Conservation (phyloP, 2,329 filamentous ascomycete species). For the Blumeriella jaapii region DNA sequence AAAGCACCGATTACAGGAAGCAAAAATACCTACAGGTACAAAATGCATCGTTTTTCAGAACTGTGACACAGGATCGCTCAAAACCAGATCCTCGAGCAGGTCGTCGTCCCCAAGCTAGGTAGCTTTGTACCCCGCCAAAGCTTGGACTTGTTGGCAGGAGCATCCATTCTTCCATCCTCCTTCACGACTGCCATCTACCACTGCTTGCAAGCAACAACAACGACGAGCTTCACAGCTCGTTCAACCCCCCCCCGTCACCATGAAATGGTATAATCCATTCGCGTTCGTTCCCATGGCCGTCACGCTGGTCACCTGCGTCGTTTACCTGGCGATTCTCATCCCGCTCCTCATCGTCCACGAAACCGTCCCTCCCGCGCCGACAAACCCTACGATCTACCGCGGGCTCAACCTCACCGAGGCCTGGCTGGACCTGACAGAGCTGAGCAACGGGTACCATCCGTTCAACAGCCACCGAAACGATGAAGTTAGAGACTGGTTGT, state of each 20-base stretch:
- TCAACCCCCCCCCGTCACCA: constrained; percentile 9
- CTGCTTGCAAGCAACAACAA: too few species aligned
- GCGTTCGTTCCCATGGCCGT: constrained; percentile 75
- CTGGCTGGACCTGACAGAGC: constrained; percentile 68
- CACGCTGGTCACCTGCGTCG: constrained; percentile 61
- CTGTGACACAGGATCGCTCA: not conserved
- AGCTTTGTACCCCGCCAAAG: not conserved
- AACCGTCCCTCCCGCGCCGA: constrained; percentile 57
- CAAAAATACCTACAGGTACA: too few species aligned
- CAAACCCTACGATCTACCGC: constrained; percentile 36
- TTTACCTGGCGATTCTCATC: constrained; percentile 70
- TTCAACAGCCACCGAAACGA: constrained; percentile 84
- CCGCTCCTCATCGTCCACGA: constrained; percentile 65
- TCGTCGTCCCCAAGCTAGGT: not conserved
- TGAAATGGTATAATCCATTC: constrained; percentile 41
- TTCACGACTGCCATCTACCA: not conserved
- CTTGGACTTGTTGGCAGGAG: not conserved
- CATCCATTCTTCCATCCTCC: constrained; percentile 1
- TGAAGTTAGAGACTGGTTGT: constrained; percentile 62
- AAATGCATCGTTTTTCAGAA: not conserved
- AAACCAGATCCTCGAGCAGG: not conserved
- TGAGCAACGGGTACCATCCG: constrained; percentile 71
- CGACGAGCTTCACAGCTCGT: constrained; percentile 1
- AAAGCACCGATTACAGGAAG: too few species aligned
- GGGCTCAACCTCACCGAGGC: constrained; percentile 77